Base-by-base conservation (phyloP, 2,329 filamentous ascomycete species). In the Exophiala mesophila region DNA sequence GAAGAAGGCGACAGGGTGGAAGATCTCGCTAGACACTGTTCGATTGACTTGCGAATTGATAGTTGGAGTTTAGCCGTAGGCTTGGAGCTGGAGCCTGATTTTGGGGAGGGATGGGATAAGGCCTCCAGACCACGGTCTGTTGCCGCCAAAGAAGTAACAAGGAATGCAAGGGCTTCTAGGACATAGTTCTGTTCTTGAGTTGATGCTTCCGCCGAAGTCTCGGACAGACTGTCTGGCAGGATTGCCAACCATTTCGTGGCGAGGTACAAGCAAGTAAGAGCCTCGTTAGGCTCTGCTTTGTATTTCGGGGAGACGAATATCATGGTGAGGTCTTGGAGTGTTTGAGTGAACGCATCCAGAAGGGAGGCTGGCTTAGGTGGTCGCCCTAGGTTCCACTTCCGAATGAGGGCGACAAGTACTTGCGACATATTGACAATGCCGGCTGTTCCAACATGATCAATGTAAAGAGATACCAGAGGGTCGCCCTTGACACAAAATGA, bases 401-500 rank as follows among this genome's bases (percentile, higher is more conserved):
- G 30, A 32, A 50, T 45, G 16, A 53, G 35, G 23, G 50, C 44
- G 4, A 53, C 9, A 4, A 53, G 41, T 10, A 41, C 31, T 21
- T 54, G 47, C 4, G 48, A 50, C 10, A 52, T 29, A n/a, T 19
- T 28, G 28, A 51, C 32, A 29, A 39, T 18, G 6, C 47, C 45
- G 18, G 37, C 28, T 13, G 32, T 46, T 15, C 46, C 37, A 18
- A 56, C 13, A 31, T 49, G 39, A 13, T 52, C 49, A 18, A 55
- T 28, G 38, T 57, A 57, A 9, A 49, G 44, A 5, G 55, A 48
- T 20, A 54, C 26, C 8, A 57, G 43, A 26, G 53, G 53, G 41
- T 57, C 55, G 16, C 42, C 44, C 6, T 48, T 37, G 9, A 44
- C 38, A 39, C 49, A 57, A 21, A 55, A 52, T 9, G 41, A 44